A percentile compares a stretch with the other conserved stretches of the same genome.
phyloP scores from a whole-genome alignment of 257 asterid species.

The Jaltomata sinuosa region DNA sequence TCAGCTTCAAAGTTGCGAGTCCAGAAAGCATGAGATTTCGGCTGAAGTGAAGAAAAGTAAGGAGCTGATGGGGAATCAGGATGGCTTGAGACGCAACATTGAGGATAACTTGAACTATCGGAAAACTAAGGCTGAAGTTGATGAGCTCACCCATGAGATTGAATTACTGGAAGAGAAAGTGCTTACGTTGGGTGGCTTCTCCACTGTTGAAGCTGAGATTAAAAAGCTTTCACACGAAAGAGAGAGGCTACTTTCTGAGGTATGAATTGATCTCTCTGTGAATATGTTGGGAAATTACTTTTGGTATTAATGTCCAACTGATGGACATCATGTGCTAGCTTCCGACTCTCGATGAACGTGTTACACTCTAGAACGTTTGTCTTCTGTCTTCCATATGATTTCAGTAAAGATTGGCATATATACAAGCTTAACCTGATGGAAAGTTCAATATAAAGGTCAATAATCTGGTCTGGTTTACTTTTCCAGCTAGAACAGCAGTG shows the following conservation, averaged over 20 bases:
- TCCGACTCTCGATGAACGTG: background rate
- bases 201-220: constrained; percentile 54
- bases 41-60: constrained; percentile 45
- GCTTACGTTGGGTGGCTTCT: constrained; percentile 54
- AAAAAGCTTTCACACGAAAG: constrained; percentile 60
- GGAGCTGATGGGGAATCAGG: constrained; percentile 47
- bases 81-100: constrained; percentile 52
- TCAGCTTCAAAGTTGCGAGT: constrained; percentile 39
- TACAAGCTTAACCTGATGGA: background rate
- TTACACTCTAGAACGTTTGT: background rate
- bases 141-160: constrained; percentile 56
- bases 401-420: background rate
- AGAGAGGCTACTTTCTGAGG: constrained; percentile 87
- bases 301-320: background rate
- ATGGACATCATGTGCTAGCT: background rate
- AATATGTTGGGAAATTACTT: background rate
- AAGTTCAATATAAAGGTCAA: background rate
- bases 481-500: background rate
- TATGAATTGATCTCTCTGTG: constrained; percentile 10
- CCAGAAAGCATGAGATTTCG: constrained; percentile 44
- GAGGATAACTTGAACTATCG: constrained; percentile 78
- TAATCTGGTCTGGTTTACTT: background rate
- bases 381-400: background rate
- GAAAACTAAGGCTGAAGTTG: constrained; percentile 58
- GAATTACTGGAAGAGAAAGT: constrained; percentile 68